Evolutionary conservation across 257 asterid genomes (phyloP), one percentile per base, ranked within the genome.

Genomic region (Plantago ovata): DNA sequence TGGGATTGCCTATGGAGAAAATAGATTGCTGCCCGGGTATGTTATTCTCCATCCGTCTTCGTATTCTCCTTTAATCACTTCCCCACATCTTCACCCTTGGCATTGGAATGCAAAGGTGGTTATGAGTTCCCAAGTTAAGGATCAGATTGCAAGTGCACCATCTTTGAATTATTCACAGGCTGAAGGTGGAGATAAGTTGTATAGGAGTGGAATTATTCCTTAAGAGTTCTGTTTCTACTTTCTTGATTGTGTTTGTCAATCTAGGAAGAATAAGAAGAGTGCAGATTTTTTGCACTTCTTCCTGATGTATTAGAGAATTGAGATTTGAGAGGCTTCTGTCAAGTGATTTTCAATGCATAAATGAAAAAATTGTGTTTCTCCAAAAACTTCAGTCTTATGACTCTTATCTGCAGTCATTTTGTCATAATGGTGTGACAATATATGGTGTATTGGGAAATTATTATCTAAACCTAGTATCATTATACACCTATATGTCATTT

Each of bases 151-250:
- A 0, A 65, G 33, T 49, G 68, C 60, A 9, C 43, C 75, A 7
- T 57, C 83, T 56, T 66, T 68, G 9, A 75, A 54, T 57, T 58
- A 79, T 74, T 77, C 96, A 23, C 92, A 69, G 60, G 96, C 86
- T 0, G 98, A 91, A 72, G 98, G 96, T 42, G 89, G 84, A 14
- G 95, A 87, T 65, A 77, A 63, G 38, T 69, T 91, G 81, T 91
- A 77, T 69, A 78, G 67, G 74, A 75, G 71, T 9, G 84, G 74
- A 13, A 72, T 90, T 47, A 75, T 80, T 60, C 67, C 87, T 67
- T 75, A 71, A 75, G 28, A 42, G 53, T 55, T 38, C 2, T 15
- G 24, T 16, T 20, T 54, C 4, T 38, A 9, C 45, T 36, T 54
- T 36, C 23, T 15, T 36, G 45, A 28, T 54, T 32, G 58, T 32